Conservation (phyloP, 805 yeast species). For the Kodamaea jinghongensis region DNA sequence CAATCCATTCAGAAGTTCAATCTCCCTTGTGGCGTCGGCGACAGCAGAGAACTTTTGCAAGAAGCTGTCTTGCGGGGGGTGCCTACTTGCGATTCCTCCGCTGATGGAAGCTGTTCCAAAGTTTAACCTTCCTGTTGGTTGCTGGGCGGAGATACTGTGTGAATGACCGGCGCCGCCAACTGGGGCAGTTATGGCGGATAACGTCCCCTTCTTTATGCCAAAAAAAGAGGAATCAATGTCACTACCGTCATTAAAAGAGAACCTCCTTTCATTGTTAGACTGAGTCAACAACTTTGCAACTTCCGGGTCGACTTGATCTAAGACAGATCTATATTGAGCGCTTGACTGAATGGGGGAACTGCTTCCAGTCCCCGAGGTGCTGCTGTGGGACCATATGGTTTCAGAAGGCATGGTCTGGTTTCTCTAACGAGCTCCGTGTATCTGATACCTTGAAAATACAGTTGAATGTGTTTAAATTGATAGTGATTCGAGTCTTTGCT, state of each 20-base stretch:
- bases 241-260: conserved; percentile 42
- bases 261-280: conserved; percentile 27
- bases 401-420: conserved; percentile 36
- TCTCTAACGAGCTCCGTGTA: too few species aligned
- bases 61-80: conserved; percentile 49
- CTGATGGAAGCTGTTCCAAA: conserved; percentile 64
- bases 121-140: conserved; percentile 27
- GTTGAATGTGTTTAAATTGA: neutral
- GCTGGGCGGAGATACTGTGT: conserved; percentile 18
- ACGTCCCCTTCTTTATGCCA: conserved; percentile 47
- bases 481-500: too few species aligned
- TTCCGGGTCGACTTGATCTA: conserved; percentile 42
- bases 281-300: conserved; percentile 32
- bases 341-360: conserved; percentile 12
- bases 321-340: conserved; percentile 28
- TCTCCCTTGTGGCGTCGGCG: conserved; percentile 68
- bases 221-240: conserved; percentile 42
- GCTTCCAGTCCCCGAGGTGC: conserved; percentile 5
- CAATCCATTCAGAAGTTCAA: conserved; percentile 48
- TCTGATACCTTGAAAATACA: neutral
- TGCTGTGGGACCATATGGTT: conserved; percentile 41
- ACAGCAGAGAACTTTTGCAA: conserved; percentile 62
- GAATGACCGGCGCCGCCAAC: conserved; percentile 26
- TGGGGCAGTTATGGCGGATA: conserved; percentile 48
- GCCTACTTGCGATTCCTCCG: conserved; percentile 50